A percentile compares a stretch with the other conserved stretches of the same genome.
These are phyloP conservation scores for Yarrowia alimentaria DNA, from an alignment of 805 yeast genomes.

Conservation along the genomic window DNA sequence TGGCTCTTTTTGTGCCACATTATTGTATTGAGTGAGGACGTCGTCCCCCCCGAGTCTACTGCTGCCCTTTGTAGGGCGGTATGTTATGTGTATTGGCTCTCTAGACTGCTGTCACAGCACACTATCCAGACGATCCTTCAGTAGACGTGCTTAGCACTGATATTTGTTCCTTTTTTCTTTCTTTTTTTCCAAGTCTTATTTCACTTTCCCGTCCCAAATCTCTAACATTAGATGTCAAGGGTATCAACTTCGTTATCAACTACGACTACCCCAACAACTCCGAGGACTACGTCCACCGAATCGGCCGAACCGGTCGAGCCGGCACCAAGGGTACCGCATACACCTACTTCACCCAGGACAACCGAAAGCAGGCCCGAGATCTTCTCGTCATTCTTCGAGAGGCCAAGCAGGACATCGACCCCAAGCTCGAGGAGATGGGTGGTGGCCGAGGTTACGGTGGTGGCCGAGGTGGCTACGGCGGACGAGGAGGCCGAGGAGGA, in stretches of 20 bases:
- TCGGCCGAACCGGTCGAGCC: constrained; percentile 99
- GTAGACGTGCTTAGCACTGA: too few relatives aligned
- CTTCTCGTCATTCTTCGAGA: constrained; percentile 86
- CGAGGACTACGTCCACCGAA: constrained; percentile 98
- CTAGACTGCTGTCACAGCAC: too few relatives aligned
- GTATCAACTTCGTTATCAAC: constrained; percentile 89
- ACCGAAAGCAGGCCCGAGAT: constrained; percentile 85
- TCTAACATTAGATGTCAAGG: constrained; percentile 79
- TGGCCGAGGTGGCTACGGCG: constrained; percentile 45
- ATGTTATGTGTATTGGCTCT: too few relatives aligned
- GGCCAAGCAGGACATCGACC: constrained; percentile 90
- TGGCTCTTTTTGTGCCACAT: too few relatives aligned
- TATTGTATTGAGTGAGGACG: too few relatives aligned
- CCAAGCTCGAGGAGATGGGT: constrained; percentile 71
- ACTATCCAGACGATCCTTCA: too few relatives aligned
- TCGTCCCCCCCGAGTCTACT: too few relatives aligned
- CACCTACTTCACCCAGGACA: constrained; percentile 86
- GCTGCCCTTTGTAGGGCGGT: too few relatives aligned
- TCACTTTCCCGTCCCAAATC: too few relatives aligned
- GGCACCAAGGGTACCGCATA: constrained; percentile 95
- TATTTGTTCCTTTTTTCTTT: too few relatives aligned
- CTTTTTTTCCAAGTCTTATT: too few relatives aligned
- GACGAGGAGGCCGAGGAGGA: constrained; percentile 44
- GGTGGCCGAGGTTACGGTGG: constrained; percentile 72
- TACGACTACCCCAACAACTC: constrained; percentile 97